These are phyloP conservation scores for Chlorella ohadii DNA, from an alignment of 139 green algal species.

Conservation along the genomic window DNA sequence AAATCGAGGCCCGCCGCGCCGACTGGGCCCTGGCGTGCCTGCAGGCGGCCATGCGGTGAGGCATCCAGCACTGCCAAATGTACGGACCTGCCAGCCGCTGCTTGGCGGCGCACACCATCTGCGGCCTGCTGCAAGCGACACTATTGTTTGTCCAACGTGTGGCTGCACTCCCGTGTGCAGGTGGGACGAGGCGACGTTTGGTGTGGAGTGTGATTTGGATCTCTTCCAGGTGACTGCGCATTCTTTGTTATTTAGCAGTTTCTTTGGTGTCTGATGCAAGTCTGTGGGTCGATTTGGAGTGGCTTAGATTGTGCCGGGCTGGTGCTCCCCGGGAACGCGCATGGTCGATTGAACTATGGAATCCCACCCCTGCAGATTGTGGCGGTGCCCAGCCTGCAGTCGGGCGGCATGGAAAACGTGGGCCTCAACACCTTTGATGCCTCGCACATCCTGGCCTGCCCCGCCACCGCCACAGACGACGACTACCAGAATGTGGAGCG, in stretches of 20 bases:
- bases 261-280: neutral
- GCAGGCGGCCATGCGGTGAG: neutral
- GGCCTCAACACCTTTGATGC: neutral
- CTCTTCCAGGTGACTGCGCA: neutral
- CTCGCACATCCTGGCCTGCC: neutral
- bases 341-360: too few species aligned
- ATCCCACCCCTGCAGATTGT: neutral
- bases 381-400: neutral
- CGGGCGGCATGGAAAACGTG: neutral
- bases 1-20: neutral
- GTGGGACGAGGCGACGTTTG: neutral
- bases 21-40: neutral
- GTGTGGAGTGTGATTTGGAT: neutral
- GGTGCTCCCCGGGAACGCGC: too few species aligned
- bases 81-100: neutral
- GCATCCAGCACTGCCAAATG: neutral
- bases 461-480: neutral
- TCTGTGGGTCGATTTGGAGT: too few species aligned
- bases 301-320: too few species aligned
- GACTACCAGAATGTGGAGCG: neutral
- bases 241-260: neutral
- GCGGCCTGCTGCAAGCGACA: too few species aligned
- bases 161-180: too few species aligned
- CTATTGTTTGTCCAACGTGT: too few species aligned
- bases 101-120: too few species aligned